Base-by-base conservation (phyloP, 208 protist genomes). In the Trypanosoma theileri region DNA sequence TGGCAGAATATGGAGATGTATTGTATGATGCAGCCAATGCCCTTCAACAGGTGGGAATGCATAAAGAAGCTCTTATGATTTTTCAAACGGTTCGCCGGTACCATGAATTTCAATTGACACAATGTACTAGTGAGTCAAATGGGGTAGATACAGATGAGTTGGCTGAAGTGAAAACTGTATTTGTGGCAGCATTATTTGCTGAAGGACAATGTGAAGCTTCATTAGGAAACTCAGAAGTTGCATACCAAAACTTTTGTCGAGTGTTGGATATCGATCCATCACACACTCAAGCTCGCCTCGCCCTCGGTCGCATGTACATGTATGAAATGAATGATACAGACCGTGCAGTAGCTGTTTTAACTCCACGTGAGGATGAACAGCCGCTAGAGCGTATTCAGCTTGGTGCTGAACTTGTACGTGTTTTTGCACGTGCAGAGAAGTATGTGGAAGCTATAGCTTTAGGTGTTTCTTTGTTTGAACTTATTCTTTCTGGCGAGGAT, bases 1-100 rank as follows among this genome's bases (percentile, higher is more conserved):
- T 96, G 84, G 81, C 85, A 11, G 79, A 87, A 14, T 94, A 91
- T 68, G 88, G 82, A 50, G 91, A 96, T 66, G 86, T 93, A 11
- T 55, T 96, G 44, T 79, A 88, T 26, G 91, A 96, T 56, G 85
- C 87, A 10, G 91, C 88, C 16, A 75, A 80, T 48, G 81, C 78
- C 13, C 75, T 96, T 46, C 81, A 84, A 69, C 88, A 89, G 53
- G 87, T 90, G 21, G 82, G 86, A 17, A 78, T 91, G 79, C 79
- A 89, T 67, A 68, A 35, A 21, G 85, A 91, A 24, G 86, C 86
- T 3, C 56, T 45, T 14, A 63, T 79, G 62, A 45, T 96, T 44
- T 96, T 86, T 68, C 73, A 76, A 26, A 85, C 79, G n/a, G 67
- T 94, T 21, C 68, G 79, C 11, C 80, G 81, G 28, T 93, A 92